These are phyloP conservation scores for Crithidia thermophila DNA, from an alignment of 208 protist species.

Conservation along the genomic window DNA sequence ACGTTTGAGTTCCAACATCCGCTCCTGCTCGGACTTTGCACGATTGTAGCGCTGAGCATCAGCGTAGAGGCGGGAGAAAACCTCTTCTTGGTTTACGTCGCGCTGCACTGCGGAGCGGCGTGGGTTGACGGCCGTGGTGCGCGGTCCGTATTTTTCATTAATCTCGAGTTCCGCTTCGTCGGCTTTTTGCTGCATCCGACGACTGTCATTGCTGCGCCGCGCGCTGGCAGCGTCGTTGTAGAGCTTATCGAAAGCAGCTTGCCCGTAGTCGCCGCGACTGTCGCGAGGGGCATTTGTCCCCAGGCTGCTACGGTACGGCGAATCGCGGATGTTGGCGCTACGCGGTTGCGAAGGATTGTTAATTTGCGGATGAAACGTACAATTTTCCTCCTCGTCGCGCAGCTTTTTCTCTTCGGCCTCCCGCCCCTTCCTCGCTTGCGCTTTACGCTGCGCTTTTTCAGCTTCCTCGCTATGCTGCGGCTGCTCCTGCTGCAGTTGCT, in stretches of 20 bases:
- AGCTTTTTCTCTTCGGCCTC: slow-evolving; percentile 9
- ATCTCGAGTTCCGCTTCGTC: slow-evolving; percentile 8
- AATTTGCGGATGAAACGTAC: slow-evolving; percentile 48
- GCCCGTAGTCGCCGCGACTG: slow-evolving; percentile 20
- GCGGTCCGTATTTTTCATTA: slow-evolving; percentile 7
- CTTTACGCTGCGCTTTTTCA: neutral
- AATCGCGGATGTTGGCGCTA: neutral
- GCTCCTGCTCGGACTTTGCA: slow-evolving; percentile 38
- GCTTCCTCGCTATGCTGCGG: neutral
- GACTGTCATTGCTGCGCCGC: neutral
- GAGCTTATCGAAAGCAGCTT: slow-evolving; percentile 15
- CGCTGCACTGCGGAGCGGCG: neutral
- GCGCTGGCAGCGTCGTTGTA: slow-evolving; percentile 23
- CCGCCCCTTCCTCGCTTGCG: neutral
- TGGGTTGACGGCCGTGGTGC: neutral
- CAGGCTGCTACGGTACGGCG: neutral
- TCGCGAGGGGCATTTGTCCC: neutral
- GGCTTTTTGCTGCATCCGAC: neutral
- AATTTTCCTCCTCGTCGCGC: slow-evolving; percentile 39
- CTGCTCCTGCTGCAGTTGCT: neutral
- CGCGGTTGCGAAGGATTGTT: slow-evolving; percentile 9
- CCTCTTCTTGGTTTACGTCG: slow-evolving; percentile 5
- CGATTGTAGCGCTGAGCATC: slow-evolving; percentile 58
- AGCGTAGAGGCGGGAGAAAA: slow-evolving; percentile 65
- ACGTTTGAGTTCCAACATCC: slow-evolving; percentile 28